Evolutionary conservation across 202 grass and related monocot species (phyloP), one percentile per base, ranked within the genome.

Genomic region (Bolboschoenoplectus hybrid): DNA sequence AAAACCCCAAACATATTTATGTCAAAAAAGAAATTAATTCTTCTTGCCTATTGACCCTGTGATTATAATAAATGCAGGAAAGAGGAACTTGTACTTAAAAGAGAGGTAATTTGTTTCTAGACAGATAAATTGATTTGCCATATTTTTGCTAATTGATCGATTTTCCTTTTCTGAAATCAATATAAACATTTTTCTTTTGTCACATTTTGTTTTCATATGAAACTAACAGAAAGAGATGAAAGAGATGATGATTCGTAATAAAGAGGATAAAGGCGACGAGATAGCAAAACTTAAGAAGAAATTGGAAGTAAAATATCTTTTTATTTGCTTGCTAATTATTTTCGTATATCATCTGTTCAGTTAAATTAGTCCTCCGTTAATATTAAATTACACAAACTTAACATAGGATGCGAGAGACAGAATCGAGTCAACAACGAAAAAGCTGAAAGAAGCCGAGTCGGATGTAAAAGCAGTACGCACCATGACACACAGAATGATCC

Each of bases 401-500:
- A 90, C 74, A 52, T 85, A 98, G 96, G 85, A 85, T 87, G 79
- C 91, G 82, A 95, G 67, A 81, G 89, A 92, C 70, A 91, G 94
- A 51, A 67, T 62, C 60, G 55, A 83, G 60, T 50, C 65, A 45
- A 85, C 90, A 83, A 82, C 71, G 39, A 71, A 89, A 64, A 93
- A 96, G 80, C 85, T 98, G 56, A 85, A 85, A 80, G 96, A 92
- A 86, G 88, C 85, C 40, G 96, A 98, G 84, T 90, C 86, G 0
- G 91, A 98, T 89, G 81, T 82, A 83, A 91, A 96, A 88, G 85
- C 84, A 32, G 91, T 98, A 62, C 90, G 69, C 51, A 92, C 87
- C 64, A 98, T 94, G 89, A 94, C 96, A 70, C 87, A 92, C 5
- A 90, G 91, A 89, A 94, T 98, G 90, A 81, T 94, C 84, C 91